phyloP scores from a whole-genome alignment of 768 basidiomycete genomes.

The Boletellus ananas region DNA sequence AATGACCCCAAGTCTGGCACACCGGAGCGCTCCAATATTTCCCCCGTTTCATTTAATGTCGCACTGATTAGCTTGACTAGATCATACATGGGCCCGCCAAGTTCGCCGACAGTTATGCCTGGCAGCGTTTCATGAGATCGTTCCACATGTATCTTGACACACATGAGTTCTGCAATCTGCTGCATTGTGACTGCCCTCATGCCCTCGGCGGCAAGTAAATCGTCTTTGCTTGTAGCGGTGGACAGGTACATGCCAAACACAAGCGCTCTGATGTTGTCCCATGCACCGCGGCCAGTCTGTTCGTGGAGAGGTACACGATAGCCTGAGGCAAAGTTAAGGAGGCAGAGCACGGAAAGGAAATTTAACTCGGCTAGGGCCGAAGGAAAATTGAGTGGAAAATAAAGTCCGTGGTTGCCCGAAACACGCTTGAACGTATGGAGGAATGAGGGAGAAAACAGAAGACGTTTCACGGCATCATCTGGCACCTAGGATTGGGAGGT shows the following conservation, averaged over 20 bases:
- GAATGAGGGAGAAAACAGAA: constrained; percentile 65
- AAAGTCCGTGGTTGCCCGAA: constrained; percentile 62
- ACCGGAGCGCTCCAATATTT: constrained; percentile 53
- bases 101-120: constrained; percentile 69
- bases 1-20: constrained; percentile 73
- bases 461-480: constrained; percentile 50
- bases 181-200: constrained; percentile 50
- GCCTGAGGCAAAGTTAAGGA: constrained; percentile 82
- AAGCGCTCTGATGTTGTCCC: constrained; percentile 77
- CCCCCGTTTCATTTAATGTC: constrained; percentile 71
- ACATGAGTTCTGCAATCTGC: constrained; percentile 71
- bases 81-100: constrained; percentile 71
- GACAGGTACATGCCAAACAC: constrained; percentile 69
- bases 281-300: constrained; percentile 75
- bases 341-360: constrained; percentile 68
- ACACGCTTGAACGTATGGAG: constrained; percentile 57
- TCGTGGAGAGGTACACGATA: constrained; percentile 72
- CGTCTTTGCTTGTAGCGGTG: constrained; percentile 49
- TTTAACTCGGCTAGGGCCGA: constrained; percentile 74
- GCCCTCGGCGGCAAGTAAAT: constrained; percentile 64
- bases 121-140: constrained; percentile 62
- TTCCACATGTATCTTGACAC: constrained; percentile 67
- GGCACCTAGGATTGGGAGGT: constrained; percentile 45
- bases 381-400: constrained; percentile 76
- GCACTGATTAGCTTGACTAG: constrained; percentile 63